Conservation (phyloP, 2,329 filamentous ascomycete species). For the Talaromyces sp. region DNA sequence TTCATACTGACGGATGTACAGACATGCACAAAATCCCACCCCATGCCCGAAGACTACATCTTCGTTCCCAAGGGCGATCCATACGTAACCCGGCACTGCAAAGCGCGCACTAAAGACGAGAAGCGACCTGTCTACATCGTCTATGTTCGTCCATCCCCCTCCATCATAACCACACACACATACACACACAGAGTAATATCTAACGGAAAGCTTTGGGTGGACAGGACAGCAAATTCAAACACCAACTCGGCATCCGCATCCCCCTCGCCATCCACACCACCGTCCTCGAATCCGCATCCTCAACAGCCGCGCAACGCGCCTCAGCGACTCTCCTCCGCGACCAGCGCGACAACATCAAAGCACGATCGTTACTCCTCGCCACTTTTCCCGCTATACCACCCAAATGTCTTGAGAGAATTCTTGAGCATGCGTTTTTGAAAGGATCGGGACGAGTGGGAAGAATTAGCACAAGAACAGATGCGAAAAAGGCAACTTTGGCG, state of each 20-base stretch:
- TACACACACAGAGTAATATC: background rate
- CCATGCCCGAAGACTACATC: constrained; percentile 32
- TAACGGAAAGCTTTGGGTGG: background rate
- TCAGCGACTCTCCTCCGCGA: constrained; percentile 39
- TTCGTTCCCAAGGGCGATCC: constrained; percentile 44
- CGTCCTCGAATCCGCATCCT: constrained; percentile 38
- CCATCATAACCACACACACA: background rate
- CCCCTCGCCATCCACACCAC: constrained; percentile 37
- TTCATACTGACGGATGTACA: constrained; percentile 14
- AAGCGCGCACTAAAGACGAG: constrained; percentile 34
- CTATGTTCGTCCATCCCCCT: constrained; percentile 29
- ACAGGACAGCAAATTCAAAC: constrained; percentile 24
- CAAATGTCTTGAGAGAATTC: constrained; percentile 29
- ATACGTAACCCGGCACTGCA: constrained; percentile 44
- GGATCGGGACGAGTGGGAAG: constrained; percentile 42
- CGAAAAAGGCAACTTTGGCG: constrained; percentile 36
- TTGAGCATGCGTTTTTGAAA: constrained; percentile 41
- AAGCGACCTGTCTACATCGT: constrained; percentile 34
- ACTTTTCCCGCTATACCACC: constrained; percentile 41
- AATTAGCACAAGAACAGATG: constrained; percentile 30
- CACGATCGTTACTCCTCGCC: constrained; percentile 26
- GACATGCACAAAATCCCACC: constrained; percentile 31
- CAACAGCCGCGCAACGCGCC: constrained; percentile 41
- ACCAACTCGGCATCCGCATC: constrained; percentile 43
- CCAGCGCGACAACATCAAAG: constrained; percentile 27